phyloP scores from a whole-genome alignment of 78 protist genomes.

The Diacronema lutheri region DNA sequence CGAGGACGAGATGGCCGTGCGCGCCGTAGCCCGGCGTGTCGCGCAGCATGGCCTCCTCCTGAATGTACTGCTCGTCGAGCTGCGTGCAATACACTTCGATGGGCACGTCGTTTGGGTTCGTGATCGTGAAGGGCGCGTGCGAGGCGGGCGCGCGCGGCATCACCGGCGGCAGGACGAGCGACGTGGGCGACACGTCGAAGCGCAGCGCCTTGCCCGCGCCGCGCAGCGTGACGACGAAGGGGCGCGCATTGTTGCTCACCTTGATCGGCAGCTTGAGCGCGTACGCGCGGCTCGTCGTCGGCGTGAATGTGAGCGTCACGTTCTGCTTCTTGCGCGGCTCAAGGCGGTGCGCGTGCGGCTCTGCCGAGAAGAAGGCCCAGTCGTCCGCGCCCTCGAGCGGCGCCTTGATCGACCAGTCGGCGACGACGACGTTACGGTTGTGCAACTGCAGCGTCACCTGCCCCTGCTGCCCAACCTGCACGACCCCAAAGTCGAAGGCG shows the following conservation, averaged over 20 bases:
- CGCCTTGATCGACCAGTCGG: not conserved
- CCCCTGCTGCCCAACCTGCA: not conserved
- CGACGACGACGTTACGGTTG: constrained; percentile 19
- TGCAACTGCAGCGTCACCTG: not conserved
- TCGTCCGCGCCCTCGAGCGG: not conserved
- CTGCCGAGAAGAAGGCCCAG: not conserved
- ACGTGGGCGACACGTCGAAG: constrained; percentile 8
- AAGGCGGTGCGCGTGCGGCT: not conserved
- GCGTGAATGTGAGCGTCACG: constrained; percentile 10
- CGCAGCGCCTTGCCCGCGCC: not conserved
- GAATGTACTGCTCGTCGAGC: constrained; percentile 38
- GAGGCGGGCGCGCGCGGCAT: constrained; percentile 30
- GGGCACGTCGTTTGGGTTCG: constrained; percentile 32
- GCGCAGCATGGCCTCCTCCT: constrained; percentile 47
- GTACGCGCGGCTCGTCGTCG: not conserved
- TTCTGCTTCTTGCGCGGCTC: not conserved
- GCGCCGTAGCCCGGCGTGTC: not conserved
- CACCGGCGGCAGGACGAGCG: constrained; percentile 32
- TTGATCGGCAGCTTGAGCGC: not conserved
- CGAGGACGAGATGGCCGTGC: not conserved
- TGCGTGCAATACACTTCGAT: constrained; percentile 45
- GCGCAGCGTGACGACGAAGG: not conserved
- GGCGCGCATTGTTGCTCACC: not conserved
- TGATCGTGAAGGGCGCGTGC: not conserved
- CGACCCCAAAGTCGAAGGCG: constrained; percentile 39